phyloP scores from a whole-genome alignment of 768 basidiomycete genomes.

The Fomitopsis pulvina region DNA sequence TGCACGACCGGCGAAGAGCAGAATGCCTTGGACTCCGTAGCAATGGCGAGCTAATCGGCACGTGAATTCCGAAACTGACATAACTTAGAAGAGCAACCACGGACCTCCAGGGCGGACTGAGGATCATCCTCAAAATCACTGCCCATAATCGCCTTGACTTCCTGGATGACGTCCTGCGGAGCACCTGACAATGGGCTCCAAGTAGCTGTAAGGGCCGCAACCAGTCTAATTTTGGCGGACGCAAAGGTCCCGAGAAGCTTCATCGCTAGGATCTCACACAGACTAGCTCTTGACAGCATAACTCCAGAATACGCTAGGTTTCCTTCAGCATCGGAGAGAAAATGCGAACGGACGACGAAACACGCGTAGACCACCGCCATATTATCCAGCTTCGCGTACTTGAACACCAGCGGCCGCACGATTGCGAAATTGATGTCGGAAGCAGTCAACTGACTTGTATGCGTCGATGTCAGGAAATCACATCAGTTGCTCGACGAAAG shows the following conservation, averaged over 20 bases:
- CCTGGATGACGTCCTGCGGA: constrained; percentile 53
- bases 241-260: constrained; percentile 78
- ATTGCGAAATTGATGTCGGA: constrained; percentile 79
- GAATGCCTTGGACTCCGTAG: constrained; percentile 79
- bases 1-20: constrained; percentile 80
- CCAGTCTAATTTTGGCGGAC: constrained; percentile 66
- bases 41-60: constrained; percentile 70
- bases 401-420: constrained; percentile 69
- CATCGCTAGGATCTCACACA: constrained; percentile 87
- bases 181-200: constrained; percentile 87
- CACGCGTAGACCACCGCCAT: constrained; percentile 71
- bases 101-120: constrained; percentile 82
- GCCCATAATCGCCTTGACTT: constrained; percentile 56
- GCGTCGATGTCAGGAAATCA: too few relatives aligned
- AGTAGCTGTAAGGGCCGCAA: constrained; percentile 70
- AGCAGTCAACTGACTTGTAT: constrained; percentile 66
- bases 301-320: constrained; percentile 77
- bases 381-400: constrained; percentile 73
- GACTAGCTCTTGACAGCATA: constrained; percentile 61
- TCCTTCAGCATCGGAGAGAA: constrained; percentile 57
- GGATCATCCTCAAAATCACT: constrained; percentile 62
- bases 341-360: constrained; percentile 74
- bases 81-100: constrained; percentile 17
- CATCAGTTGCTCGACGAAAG: constrained; percentile 6
- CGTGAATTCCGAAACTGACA: neutral